A percentile compares a stretch with the other conserved stretches of the same genome.
Evolutionary conservation across 306 rosid genomes (phyloP).

Genomic region (Vigna nakashimae): DNA sequence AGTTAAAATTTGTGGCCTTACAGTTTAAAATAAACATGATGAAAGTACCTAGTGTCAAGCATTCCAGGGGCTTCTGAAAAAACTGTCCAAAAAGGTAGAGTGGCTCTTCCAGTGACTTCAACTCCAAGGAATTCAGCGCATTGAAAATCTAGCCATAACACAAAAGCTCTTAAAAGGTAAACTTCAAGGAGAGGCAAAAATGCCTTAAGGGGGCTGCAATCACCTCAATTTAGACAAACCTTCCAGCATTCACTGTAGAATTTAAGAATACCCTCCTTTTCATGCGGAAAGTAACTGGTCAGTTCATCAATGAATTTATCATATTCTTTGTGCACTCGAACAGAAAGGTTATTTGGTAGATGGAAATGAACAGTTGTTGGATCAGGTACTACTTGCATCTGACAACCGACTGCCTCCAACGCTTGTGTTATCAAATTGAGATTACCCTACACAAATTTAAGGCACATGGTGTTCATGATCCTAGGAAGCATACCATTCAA

Average conservation of each 20-base stretch:
- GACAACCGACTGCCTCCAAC: no score
- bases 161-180: conserved; percentile 41
- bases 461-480: conserved; percentile 12
- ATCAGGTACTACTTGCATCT: no score
- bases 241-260: no score
- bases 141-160: conserved; percentile 74
- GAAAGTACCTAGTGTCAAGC: conserved; percentile 88
- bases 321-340: no score
- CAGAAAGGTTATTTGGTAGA: no score
- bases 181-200: conserved; percentile 46
- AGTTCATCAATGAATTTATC: no score
- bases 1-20: conserved; percentile 2
- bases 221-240: conserved; percentile 57
- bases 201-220: conserved; percentile 51
- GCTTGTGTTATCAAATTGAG: conserved; percentile 97
- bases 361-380: no score
- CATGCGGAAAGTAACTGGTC: no score
- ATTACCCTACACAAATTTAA: conserved; percentile 77
- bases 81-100: conserved; percentile 96
- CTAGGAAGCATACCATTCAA: conserved; percentile 40
- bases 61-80: conserved; percentile 84
- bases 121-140: conserved; percentile 89
- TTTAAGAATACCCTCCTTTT: no score
- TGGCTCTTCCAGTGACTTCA: conserved; percentile 98
- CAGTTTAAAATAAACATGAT: conserved; percentile 22